Base-by-base conservation (phyloP, 1,284 basidiomycete genomes). In the Stereum hirsutum region DNA sequence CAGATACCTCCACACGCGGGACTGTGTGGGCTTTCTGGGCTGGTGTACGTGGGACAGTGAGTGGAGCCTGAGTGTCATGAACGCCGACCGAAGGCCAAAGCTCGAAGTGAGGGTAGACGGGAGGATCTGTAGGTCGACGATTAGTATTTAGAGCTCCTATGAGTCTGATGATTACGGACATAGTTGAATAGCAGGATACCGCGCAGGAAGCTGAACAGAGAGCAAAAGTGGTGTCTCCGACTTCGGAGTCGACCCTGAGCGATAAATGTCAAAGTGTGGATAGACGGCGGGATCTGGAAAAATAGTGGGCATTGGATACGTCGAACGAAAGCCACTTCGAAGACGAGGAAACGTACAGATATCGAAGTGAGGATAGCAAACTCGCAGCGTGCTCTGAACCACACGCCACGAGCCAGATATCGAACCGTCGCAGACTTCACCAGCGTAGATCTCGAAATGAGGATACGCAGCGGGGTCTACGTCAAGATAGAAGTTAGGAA, bases 231-330 rank as follows among this genome's bases (percentile, higher is more conserved):
- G 31, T 17, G 26, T 15, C 19, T 34, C 38, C 20, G 32, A 7
- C 25, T 32, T 30, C 11, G 15, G 28, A 15, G 28, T n/a, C 20
- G 15, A 30, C n/a, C 36, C 30, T 31, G 44, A 24, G 19, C 57
- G 59, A 46, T 62, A 64, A 19, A 61, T 45, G 36, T 60, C 48
- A 38, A 63, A 55, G 41, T 51, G 44, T 6, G 61, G 59, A 44
- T 60, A 60, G 17, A 60, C 55, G 8, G 33, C 10, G 17, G 33
- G 33, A 35, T 35, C 33, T 35, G 15, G 15, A 12, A 35, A 12
- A 35, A n/a, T 17, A 12, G 10, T 35, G 7, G n/a, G n/a, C 4
- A 21, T 25, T 21, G 33, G 17, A 32, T 38, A 37, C 27, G 21
- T 19, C 27, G 14, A 28, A 33, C 48, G 11, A 33, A 46, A 40